A percentile compares a stretch with the other conserved stretches of the same genome.
These are phyloP conservation scores for Eutreptiella sp. DNA, from an alignment of 208 protist species.

Conservation along the genomic window DNA sequence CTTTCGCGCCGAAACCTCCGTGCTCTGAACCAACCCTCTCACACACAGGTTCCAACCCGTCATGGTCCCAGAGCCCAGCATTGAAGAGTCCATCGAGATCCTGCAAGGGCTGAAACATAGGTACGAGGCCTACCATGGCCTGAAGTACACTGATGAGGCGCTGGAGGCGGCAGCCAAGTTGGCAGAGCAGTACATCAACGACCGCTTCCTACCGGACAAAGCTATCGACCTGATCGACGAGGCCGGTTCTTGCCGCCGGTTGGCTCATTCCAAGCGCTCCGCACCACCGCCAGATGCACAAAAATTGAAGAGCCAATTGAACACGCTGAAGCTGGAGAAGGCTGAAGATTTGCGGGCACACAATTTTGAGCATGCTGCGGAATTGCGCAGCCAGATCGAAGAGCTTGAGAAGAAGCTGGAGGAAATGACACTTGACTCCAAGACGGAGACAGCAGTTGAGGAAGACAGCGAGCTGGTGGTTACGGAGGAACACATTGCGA, in stretches of 20 bases:
- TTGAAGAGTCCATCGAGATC: conserved; percentile 95
- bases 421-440: conserved; percentile 56
- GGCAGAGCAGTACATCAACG: conserved; percentile 87
- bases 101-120: conserved; percentile 88
- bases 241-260: conserved; percentile 75
- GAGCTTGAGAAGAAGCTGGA: conserved; percentile 73
- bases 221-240: conserved; percentile 98
- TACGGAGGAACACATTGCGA: conserved; percentile 70
- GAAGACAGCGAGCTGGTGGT: too few species aligned
- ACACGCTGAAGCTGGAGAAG: conserved; percentile 52
- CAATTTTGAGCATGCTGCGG: conserved; percentile 80
- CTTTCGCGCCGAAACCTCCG: too few species aligned
- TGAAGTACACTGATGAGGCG: conserved; percentile 74
- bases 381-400: conserved; percentile 89
- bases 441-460: conserved; percentile 47
- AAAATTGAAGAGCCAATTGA: conserved; percentile 53
- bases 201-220: conserved; percentile 96
- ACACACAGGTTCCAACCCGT: conserved; percentile 94
- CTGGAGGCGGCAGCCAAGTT: conserved; percentile 57
- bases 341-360: conserved; percentile 55
- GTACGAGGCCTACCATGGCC: conserved; percentile 84
- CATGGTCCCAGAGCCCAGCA: conserved; percentile 86
- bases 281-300: too few species aligned
- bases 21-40: too few species aligned
- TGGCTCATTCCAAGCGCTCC: conserved; percentile 90